Base-by-base conservation (phyloP, 2,329 filamentous ascomycete species). In the Chaetomium strumarium region DNA sequence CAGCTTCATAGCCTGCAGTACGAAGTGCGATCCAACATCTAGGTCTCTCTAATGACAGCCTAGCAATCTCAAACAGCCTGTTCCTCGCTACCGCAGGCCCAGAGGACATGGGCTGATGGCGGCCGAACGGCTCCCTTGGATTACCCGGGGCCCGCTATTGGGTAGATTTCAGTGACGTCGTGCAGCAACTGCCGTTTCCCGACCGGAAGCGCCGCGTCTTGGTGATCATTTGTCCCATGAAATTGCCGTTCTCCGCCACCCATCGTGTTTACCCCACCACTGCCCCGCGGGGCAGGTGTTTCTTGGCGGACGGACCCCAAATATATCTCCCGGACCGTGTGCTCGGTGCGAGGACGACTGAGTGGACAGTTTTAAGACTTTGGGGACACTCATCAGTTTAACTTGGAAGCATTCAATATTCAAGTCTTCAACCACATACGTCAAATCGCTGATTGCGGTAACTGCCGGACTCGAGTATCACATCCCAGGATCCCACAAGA, bases 41-140 rank as follows among this genome's bases (percentile, higher is more conserved):
- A 30, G 14, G 10, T 14, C 33, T 34, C 33, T 34, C 13, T 10
- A 11, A 14, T 14, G 5, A 11, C 30, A 33, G 30, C 30, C 33
- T 12, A 10, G 33, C 33, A 34, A 10, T 10, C 34, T 13, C 16
- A 46, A 46, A 37, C 43, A 36, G 43, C 9, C 34, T 40, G 16
- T 47, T 39, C 20, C 10, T 19, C 9, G 14, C 20, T 33, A 12
- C 31, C 29, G 19, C 19, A 17, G n/a, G 58, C 46, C 7, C 60
- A 45, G 59, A 62, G 42, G 56, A 58, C 19, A 47, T 51, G 49
- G 43, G 20, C 33, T 44, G 42, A 52, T 54, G 38, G 37, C 20
- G 10, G 6, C 42, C 42, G 13, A n/a, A n/a, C n/a, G n/a, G n/a
- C n/a, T n/a, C n/a, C n/a, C n/a, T n/a, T n/a, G 24, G 52, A 46